Conservation (phyloP, 768 basidiomycete genomes). For the Lanmaoa rubissima region DNA sequence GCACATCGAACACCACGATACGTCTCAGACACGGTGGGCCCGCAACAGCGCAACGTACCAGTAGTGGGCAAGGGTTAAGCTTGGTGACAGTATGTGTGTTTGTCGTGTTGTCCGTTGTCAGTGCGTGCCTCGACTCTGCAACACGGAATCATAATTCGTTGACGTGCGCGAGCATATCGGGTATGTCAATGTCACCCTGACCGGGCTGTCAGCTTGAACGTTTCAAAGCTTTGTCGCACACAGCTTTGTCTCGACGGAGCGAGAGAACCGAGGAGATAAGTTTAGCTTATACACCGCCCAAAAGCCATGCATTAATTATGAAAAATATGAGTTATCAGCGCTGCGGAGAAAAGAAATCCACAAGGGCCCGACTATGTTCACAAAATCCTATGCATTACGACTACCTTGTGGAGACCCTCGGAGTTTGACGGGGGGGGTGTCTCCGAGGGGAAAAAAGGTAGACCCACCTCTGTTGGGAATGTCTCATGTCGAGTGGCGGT, state of each 20-base stretch:
- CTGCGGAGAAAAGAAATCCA: background rate
- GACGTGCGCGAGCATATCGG: slow-evolving; percentile 5
- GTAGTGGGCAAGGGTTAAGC: background rate
- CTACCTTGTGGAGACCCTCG: background rate
- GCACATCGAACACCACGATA: background rate
- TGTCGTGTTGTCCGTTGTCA: background rate
- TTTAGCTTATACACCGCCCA: background rate
- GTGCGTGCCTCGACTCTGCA: background rate
- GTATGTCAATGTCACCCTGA: slow-evolving; percentile 8
- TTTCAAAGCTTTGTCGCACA: slow-evolving; percentile 20
- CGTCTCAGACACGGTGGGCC: background rate
- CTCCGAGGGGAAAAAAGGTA: background rate
- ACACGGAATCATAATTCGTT: background rate
- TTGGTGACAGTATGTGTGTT: background rate
- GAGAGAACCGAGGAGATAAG: slow-evolving; percentile 19
- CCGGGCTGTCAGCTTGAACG: background rate
- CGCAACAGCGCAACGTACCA: background rate
- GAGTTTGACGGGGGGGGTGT: background rate
- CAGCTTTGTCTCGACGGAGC: slow-evolving; percentile 9
- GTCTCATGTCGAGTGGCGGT: background rate
- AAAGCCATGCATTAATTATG: background rate
- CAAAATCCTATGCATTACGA: background rate
- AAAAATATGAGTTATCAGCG: background rate
- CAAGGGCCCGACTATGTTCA: background rate
- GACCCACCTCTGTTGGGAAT: background rate